A percentile compares a stretch with the other conserved stretches of the same genome.
phyloP scores from a whole-genome alignment of 306 rosid species.

The Acmispon strigosus region DNA sequence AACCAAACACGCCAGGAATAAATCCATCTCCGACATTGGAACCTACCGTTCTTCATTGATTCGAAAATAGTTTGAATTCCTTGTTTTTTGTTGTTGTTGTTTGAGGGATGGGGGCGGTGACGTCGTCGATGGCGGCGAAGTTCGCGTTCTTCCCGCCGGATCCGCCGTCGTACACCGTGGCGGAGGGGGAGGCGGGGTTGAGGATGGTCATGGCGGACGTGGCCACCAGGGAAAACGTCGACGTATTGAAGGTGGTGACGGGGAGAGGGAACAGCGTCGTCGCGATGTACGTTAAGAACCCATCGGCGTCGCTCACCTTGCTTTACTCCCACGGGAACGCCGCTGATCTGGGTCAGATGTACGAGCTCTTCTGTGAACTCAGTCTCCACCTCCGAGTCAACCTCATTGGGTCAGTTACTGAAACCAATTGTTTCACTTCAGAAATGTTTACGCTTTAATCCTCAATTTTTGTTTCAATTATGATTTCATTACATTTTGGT shows the following conservation, averaged over 20 bases:
- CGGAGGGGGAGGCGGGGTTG: background rate
- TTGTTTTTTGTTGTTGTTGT: no score
- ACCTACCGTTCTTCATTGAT: background rate
- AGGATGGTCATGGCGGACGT: constrained; percentile 7
- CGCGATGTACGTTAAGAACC: constrained; percentile 8
- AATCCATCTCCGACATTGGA: background rate
- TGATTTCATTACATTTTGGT: background rate
- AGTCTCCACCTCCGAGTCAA: constrained; percentile 15
- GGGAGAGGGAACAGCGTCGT: constrained; percentile 6
- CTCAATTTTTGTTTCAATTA: background rate
- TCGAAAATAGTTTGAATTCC: no score
- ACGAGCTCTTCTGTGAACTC: constrained; percentile 12
- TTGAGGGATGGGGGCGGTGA: constrained; percentile 3
- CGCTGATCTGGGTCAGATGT: constrained; percentile 22
- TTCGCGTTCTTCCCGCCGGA: constrained; percentile 16
- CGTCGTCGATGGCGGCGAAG: constrained; percentile 16
- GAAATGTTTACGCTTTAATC: background rate
- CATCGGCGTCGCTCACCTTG: constrained; percentile 4
- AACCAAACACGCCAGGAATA: background rate
- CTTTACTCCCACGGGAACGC: constrained; percentile 21
- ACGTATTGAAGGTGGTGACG: background rate
- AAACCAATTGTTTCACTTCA: background rate
- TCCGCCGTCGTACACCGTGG: constrained; percentile 12
- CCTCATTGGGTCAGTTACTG: background rate
- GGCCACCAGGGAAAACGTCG: constrained; percentile 4